Evolutionary conservation across 139 green algal species (phyloP).

Genomic region (Coelastrella sp.): DNA sequence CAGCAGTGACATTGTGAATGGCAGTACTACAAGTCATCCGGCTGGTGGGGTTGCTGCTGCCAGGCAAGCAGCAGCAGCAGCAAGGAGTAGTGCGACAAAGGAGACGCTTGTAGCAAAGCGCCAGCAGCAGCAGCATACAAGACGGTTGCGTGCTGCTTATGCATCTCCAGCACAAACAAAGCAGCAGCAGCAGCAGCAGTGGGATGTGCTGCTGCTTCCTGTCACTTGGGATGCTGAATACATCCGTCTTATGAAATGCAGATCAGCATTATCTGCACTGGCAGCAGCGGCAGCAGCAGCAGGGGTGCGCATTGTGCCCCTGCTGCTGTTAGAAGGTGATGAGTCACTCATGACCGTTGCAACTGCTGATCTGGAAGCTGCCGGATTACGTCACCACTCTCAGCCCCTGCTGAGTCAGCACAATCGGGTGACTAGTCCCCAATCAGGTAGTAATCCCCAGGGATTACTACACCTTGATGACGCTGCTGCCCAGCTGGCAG

Average conservation of each 20-base stretch:
- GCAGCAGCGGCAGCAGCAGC: constrained; percentile 33
- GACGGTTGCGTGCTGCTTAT: too few relatives aligned
- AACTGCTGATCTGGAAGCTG: background rate
- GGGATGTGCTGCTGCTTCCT: constrained; percentile 42
- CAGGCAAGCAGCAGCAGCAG: background rate
- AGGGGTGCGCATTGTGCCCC: constrained; percentile 16
- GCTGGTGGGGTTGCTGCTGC: too few relatives aligned
- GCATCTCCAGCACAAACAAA: background rate
- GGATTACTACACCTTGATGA: constrained; percentile 17
- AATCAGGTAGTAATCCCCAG: background rate
- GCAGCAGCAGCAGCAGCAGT: constrained; percentile 19
- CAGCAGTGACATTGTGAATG: too few relatives aligned
- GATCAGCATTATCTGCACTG: background rate
- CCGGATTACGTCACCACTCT: background rate
- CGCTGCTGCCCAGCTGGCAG: constrained; percentile 12
- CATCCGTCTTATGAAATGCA: background rate
- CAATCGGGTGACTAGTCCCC: background rate
- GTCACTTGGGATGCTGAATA: constrained; percentile 14
- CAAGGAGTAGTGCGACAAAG: background rate
- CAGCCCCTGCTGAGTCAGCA: constrained; percentile 15
- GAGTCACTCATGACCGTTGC: constrained; percentile 2
- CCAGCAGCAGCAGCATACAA: constrained; percentile 15
- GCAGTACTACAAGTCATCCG: too few relatives aligned
- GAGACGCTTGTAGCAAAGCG: background rate
- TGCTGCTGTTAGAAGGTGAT: constrained; percentile 28